A percentile compares a stretch with the other conserved stretches of the same genome.
These are phyloP conservation scores for Kwoniella shivajii DNA, from an alignment of 1,284 basidiomycete species.

Conservation along the genomic window DNA sequence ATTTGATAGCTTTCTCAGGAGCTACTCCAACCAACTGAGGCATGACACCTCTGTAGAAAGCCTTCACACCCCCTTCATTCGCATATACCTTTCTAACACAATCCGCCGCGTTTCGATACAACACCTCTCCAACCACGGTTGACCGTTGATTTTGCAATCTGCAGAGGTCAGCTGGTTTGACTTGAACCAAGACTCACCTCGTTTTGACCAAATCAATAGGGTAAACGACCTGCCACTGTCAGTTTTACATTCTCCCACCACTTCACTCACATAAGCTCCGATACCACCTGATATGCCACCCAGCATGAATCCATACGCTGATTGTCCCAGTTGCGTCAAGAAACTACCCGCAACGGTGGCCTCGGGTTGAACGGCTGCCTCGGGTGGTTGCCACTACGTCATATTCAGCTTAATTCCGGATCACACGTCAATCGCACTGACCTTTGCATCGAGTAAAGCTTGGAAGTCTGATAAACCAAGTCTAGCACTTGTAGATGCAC, in stretches of 20 bases:
- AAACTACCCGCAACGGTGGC: slow-evolving; percentile 19
- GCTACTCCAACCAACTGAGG: slow-evolving; percentile 97
- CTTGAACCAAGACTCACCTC: slow-evolving; percentile 51
- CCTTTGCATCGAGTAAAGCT: slow-evolving; percentile 71
- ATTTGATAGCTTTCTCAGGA: slow-evolving; percentile 75
- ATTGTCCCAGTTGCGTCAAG: slow-evolving; percentile 59
- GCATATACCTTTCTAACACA: slow-evolving; percentile 91
- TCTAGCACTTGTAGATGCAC: slow-evolving; percentile 60
- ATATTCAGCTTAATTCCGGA: background rate
- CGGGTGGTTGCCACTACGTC: slow-evolving; percentile 42
- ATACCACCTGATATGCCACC: slow-evolving; percentile 83
- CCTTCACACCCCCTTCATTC: slow-evolving; percentile 86
- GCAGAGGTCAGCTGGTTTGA: slow-evolving; percentile 46
- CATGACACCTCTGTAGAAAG: slow-evolving; percentile 94
- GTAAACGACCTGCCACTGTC: slow-evolving; percentile 62
- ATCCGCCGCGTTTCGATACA: slow-evolving; percentile 93
- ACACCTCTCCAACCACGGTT: slow-evolving; percentile 87
- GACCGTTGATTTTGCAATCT: slow-evolving; percentile 94
- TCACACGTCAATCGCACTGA: slow-evolving; percentile 8
- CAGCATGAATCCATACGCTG: slow-evolving; percentile 81
- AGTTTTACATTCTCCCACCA: background rate
- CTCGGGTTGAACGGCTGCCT: slow-evolving; percentile 20
- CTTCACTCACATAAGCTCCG: slow-evolving; percentile 65
- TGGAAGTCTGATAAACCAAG: slow-evolving; percentile 84
- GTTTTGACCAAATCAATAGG: slow-evolving; percentile 63